Evolutionary conservation across 495 filamentous ascomycete species (phyloP), one percentile per base, ranked within the genome.

Genomic region (Aspergillus baeticus): DNA sequence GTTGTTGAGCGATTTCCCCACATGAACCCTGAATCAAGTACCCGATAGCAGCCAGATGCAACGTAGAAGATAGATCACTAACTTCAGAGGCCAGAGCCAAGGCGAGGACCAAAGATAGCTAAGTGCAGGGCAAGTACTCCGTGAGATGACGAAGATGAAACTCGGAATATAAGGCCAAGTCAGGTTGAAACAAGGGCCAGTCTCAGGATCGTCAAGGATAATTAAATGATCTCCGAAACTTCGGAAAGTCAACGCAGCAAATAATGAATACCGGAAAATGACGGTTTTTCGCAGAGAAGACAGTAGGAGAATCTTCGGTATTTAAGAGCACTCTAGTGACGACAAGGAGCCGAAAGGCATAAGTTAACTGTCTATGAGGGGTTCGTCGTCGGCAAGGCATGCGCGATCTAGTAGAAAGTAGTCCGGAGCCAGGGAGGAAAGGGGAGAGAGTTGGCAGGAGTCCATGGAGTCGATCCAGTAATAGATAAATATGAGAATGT

Each of bases 141-240:
- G n/a, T n/a, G n/a, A 37, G 48, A 51, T 36, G 48, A 39, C 35
- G 34, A 29, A 6, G 18, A 29, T 57, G 46, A 50, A 50, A 49
- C 54, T 49, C 54, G 45, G 54, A 57, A 45, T 50, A 50, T 49
- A 43, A 18, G 35, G 18, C 38, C 13, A 6, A 39, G 15, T 14
- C 20, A 35, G 35, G 42, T 41, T 50, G 54, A 57, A 57, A 57
- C 54, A 57, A 48, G 34, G 35, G 21, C 10, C 26, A 34, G 35
- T 42, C 20, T 42, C 53, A 38, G 47, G 20, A 15, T 41, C 18
- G 26, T 17, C 49, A 42, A 52, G 34, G 48, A 42, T 14, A 11
- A 13, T 17, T 14, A 38, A 17, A 38, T 42, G 36, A 52, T 15
- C 36, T 31, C 49, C 49, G 34, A 50, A 33, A 13, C 23, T 48